Base-by-base conservation (phyloP, 106 monocot genomes). In the Dioscorea alata region DNA sequence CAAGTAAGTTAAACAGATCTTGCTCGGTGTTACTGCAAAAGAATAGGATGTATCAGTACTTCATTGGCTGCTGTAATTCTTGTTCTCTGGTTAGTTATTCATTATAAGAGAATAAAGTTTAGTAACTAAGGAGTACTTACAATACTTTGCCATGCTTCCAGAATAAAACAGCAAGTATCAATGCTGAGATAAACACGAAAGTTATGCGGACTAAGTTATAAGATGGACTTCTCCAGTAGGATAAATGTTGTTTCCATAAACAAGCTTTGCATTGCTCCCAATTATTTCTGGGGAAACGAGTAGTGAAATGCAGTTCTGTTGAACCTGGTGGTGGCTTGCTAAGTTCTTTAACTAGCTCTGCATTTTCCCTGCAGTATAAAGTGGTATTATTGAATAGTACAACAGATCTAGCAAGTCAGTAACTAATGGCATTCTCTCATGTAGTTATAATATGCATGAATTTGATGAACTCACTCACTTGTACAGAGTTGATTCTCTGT, bases 171-270 rank as follows among this genome's bases (percentile, higher is more conserved):
- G 64, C 83, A 56, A 87, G 69, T 49, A 67, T 23, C 20, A 57
- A 34, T 2, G 83, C 68, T 28, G 69, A 22, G 4, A 75, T 12
- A 2, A 65, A 7, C 19, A 77, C 71, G 71, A 75, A 83, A 34
- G 70, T 50, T 53, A 87, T 63, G 28, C 87, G 74, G 34, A 67
- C 65, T 50, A 78, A 74, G 50, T 92, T 92, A 60, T 88, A 92
- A 9, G 77, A 71, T 61, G 92, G 92, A 64, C 83, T 83, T 81
- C 88, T 92, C 92, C 92, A 92, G 42, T 88, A 88, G 19, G 92
- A 92, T 65, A 80, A 75, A 57, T 64, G 69, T 60, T 88, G 92
- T 57, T 88, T 92, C 92, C 92, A 92, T 6, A 92, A 49, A 63
- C 92, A 92, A 69, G 92, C 85, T 78, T 73, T 88, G 70, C 83